phyloP scores from a whole-genome alignment of 1,284 basidiomycete genomes.

The Cutaneotrichosporon daszewskae region DNA sequence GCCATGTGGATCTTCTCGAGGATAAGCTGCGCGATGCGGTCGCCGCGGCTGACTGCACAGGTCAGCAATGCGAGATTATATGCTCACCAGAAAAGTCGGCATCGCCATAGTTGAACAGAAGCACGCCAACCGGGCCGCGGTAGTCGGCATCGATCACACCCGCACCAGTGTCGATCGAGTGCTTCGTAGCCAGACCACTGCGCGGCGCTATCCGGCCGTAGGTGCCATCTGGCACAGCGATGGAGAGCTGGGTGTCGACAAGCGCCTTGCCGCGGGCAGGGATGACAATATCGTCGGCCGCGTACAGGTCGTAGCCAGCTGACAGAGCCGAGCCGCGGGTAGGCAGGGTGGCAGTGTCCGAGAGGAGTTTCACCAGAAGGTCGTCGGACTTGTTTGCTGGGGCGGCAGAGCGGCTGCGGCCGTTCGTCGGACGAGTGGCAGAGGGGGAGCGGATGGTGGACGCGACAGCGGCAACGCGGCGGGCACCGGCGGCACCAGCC shows the following conservation, averaged over 20 bases:
- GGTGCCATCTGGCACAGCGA: conserved; percentile 85
- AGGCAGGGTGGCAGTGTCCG: conserved; percentile 74
- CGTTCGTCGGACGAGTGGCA: background rate
- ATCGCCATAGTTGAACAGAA: conserved; percentile 89
- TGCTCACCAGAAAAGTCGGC: conserved; percentile 76
- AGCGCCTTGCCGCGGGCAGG: conserved; percentile 83
- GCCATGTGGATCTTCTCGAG: conserved; percentile 86
- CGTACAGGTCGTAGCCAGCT: conserved; percentile 92
- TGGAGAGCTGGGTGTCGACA: conserved; percentile 81
- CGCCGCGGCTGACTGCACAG: conserved; percentile 79
- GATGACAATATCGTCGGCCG: conserved; percentile 70
- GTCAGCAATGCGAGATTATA: too few species aligned
- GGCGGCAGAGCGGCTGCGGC: background rate
- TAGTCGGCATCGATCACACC: conserved; percentile 97
- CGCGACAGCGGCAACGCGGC: background rate
- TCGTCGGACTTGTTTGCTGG: conserved; percentile 9
- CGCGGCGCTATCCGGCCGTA: conserved; percentile 95
- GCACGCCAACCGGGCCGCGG: conserved; percentile 83
- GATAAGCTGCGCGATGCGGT: conserved; percentile 90
- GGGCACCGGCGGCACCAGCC: background rate
- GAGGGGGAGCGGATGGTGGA: background rate
- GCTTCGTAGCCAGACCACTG: conserved; percentile 92
- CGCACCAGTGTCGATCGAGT: conserved; percentile 94
- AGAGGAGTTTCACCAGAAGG: conserved; percentile 78
- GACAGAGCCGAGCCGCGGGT: conserved; percentile 78